Conservation (phyloP, 163 green algal species). For the Scenedesmus sp. region DNA sequence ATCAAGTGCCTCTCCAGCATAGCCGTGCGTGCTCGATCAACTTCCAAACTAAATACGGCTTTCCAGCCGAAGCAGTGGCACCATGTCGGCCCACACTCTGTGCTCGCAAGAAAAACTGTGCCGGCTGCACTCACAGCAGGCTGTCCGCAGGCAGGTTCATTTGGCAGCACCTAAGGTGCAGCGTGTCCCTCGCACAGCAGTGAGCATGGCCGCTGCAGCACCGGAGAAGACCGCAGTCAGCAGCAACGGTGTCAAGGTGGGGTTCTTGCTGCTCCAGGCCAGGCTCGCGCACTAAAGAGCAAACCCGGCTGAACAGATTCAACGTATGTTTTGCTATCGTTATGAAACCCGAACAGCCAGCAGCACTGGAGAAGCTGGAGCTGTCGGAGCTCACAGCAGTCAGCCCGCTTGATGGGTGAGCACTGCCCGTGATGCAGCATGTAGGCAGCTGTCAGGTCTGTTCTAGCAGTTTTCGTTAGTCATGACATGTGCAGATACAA, state of each 20-base stretch:
- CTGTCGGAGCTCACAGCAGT: slow-evolving; percentile 95
- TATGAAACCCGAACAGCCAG: background rate
- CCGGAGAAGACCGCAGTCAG: slow-evolving; percentile 22
- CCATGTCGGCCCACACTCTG: slow-evolving; percentile 1
- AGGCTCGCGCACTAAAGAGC: background rate
- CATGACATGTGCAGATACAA: background rate
- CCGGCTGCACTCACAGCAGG: slow-evolving; percentile 29
- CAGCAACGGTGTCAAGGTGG: slow-evolving; percentile 45
- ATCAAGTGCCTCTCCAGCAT: background rate
- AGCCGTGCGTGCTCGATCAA: background rate
- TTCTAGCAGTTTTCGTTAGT: too few species aligned
- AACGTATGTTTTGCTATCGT: background rate
- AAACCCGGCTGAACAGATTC: background rate
- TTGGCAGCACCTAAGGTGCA: slow-evolving; percentile 8
- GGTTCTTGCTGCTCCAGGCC: slow-evolving; percentile 8
- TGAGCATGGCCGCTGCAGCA: slow-evolving; percentile 34
- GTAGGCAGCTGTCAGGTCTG: background rate
- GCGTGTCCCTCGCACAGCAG: background rate
- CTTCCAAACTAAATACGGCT: background rate
- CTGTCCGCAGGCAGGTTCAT: background rate
- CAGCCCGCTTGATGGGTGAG: slow-evolving; percentile 91
- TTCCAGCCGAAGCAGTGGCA: background rate
- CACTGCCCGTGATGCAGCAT: background rate
- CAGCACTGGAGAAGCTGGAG: slow-evolving; percentile 66
- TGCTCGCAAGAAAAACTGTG: slow-evolving; percentile 4